phyloP scores from a whole-genome alignment of 2,329 filamentous ascomycete species.

The Stylonectria norvegica region DNA sequence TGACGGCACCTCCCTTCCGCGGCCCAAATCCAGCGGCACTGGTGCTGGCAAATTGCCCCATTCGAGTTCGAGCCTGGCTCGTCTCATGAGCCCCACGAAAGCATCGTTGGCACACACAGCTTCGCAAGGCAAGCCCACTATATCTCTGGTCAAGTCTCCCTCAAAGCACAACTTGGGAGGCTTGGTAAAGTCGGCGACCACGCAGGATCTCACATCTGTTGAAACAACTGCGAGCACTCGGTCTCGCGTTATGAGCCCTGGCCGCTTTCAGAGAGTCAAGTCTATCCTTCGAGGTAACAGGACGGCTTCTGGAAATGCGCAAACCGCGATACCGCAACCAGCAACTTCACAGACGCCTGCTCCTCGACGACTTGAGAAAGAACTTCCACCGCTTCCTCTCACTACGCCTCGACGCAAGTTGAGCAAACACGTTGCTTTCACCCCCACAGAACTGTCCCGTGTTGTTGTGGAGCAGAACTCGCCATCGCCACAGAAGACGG shows the following conservation, averaged over 20 bases:
- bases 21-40: slow-evolving; percentile 37
- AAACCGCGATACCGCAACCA: slow-evolving; percentile 49
- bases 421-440: slow-evolving; percentile 76
- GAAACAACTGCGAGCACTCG: slow-evolving; percentile 33
- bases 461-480: slow-evolving; percentile 41
- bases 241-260: slow-evolving; percentile 44
- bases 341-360: slow-evolving; percentile 46
- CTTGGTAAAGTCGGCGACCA: slow-evolving; percentile 51
- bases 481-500: slow-evolving; percentile 54
- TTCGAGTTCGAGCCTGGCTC: slow-evolving; percentile 49
- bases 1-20: slow-evolving; percentile 47
- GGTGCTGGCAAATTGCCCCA: slow-evolving; percentile 33
- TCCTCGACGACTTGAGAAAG: slow-evolving; percentile 45
- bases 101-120: slow-evolving; percentile 59
- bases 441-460: slow-evolving; percentile 60
- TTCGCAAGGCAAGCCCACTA: slow-evolving; percentile 26
- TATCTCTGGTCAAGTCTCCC: slow-evolving; percentile 38
- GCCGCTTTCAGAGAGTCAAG: slow-evolving; percentile 54
- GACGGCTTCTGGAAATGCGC: slow-evolving; percentile 34
- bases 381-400: slow-evolving; percentile 49
- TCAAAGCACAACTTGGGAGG: slow-evolving; percentile 44
- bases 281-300: slow-evolving; percentile 52
- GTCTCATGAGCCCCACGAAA: slow-evolving; percentile 75
- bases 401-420: slow-evolving; percentile 66
- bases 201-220: slow-evolving; percentile 38